phyloP scores from a whole-genome alignment of 306 rosid genomes.

The Fragaria vesca region DNA sequence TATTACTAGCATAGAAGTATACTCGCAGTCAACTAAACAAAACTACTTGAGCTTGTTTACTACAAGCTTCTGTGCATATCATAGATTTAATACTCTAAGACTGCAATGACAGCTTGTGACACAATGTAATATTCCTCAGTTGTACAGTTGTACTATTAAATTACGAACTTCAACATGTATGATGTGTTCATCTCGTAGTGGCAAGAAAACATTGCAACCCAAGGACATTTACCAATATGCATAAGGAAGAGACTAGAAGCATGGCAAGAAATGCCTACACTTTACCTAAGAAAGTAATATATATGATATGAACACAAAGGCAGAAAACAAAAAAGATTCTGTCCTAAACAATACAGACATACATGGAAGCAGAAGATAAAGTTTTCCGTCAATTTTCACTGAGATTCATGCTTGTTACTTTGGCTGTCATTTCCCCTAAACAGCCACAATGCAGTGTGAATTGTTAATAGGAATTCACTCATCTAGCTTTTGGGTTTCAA shows the following conservation, averaged over 20 bases:
- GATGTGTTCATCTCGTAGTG: background rate
- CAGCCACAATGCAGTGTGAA: background rate
- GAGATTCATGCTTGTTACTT: background rate
- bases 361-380: conserved; percentile 5
- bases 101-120: background rate
- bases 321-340: background rate
- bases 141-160: background rate
- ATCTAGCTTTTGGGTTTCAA: background rate
- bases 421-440: background rate
- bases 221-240: background rate
- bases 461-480: background rate
- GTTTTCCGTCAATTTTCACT: background rate
- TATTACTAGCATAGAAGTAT: conserved; percentile 4
- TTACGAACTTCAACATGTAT: background rate
- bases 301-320: conserved; percentile 1
- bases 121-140: background rate
- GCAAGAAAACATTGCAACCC: background rate
- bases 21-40: conserved; percentile 1
- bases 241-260: background rate
- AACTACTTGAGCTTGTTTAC: background rate
- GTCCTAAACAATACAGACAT: background rate
- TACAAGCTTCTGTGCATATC: conserved; percentile 1
- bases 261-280: background rate
- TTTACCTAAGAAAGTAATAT: background rate
- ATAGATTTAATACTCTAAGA: conserved; percentile 5